Base-by-base conservation (phyloP, 495 filamentous ascomycete genomes). In the Neurospora pannonica region DNA sequence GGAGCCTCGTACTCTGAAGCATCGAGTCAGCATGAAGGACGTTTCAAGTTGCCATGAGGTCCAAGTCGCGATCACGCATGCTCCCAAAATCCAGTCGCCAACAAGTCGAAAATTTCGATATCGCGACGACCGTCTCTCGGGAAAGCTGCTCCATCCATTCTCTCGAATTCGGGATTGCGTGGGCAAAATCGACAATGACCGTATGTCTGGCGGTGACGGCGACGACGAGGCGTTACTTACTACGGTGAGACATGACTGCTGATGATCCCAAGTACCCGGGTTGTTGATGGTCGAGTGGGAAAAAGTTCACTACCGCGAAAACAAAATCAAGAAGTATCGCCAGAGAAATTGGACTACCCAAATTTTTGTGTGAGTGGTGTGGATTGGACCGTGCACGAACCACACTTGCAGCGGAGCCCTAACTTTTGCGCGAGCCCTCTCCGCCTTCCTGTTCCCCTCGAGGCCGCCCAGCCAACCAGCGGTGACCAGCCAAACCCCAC, bases 1-100 rank as follows among this genome's bases (percentile, higher is more conserved):
- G 97, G 97, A 81, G 97, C 97, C 82, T 89, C 92, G 87, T 88
- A 94, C 87, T 94, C 93, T 85, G 90, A 85, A 87, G 90, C 85
- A 90, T 80, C 71, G 71, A 76, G 78, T 81, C 48, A 79, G 73
- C 31, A 54, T 77, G 34, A 38, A 48, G 28, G 54, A 67, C 54
- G 15, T 67, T 67, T 34, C 54, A 67, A 17, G 38, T 71, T 34
- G 54, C 54, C 54, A 67, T 34, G 48, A 42, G 37, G 31, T 36
- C 28, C 28, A 17, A 36, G 28, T 67, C 54, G 15, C 15, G 54
- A 67, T 67, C 54, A 67, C 54, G 54, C 54, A 67, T 17, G 31
- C 39, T 54, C 19, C 28, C 69, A 60, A 46, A 67, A 67, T 67
- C 15, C 24, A 67, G 54, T 67, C 54, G 54, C 54, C 54, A 19